These are phyloP conservation scores for Cruciata laevipes DNA, from an alignment of 257 asterid genomes.

Conservation along the genomic window DNA sequence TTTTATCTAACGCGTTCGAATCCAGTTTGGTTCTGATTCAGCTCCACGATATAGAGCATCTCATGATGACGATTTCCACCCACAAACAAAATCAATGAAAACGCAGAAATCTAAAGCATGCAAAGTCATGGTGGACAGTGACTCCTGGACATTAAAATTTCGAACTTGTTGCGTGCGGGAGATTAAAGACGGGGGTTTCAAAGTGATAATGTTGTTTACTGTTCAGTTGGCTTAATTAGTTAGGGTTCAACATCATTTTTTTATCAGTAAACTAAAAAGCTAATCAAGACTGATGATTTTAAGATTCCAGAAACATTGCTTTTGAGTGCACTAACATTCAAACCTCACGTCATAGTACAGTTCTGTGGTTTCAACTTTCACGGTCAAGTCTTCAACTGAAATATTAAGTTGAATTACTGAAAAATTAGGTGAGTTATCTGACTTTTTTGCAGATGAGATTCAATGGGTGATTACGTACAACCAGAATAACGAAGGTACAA, in stretches of 20 bases:
- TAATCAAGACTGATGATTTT: not conserved
- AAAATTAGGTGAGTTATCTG: not conserved
- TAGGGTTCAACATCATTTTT: not conserved
- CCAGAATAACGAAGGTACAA: not conserved
- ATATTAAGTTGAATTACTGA: not conserved
- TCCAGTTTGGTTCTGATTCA: not conserved
- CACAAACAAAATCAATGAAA: not conserved
- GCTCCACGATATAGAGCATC: not conserved
- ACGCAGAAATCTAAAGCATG: not conserved
- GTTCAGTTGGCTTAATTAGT: not conserved
- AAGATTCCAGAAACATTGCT: too few species aligned
- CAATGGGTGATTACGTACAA: not conserved
- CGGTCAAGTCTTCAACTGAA: not conserved
- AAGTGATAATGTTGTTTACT: conserved; percentile 1
- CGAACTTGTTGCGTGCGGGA: not conserved
- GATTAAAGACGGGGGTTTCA: not conserved
- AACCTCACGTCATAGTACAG: not conserved
- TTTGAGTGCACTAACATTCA: not conserved
- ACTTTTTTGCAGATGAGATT: conserved; percentile 1
- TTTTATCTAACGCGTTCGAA: too few species aligned
- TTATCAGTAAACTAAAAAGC: not conserved
- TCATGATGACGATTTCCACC: not conserved
- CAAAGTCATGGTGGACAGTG: not conserved
- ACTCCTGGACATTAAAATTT: not conserved
- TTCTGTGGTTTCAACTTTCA: not conserved